Evolutionary conservation across 2,329 filamentous ascomycete species (phyloP).

Genomic region (Aspergillus brasiliensis): DNA sequence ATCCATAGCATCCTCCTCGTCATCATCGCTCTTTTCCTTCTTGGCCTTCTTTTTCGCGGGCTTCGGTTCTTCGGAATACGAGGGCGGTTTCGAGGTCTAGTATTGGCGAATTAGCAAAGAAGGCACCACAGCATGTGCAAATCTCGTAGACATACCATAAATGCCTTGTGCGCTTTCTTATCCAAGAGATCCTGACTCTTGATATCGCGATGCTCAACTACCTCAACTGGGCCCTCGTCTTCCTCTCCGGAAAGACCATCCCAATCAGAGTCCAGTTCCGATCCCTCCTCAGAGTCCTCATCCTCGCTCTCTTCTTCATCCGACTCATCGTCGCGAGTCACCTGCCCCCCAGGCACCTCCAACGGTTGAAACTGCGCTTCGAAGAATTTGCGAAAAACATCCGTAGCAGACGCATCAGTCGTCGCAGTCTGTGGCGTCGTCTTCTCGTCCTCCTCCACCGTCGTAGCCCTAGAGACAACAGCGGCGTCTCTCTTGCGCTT

Average conservation of each 20-base stretch:
- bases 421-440: slow-evolving; percentile 19
- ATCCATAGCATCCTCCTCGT: slow-evolving; percentile 63
- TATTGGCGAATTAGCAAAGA: slow-evolving; percentile 14
- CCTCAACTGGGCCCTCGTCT: slow-evolving; percentile 53
- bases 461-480: slow-evolving; percentile 29
- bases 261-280: slow-evolving; percentile 57
- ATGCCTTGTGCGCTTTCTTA: slow-evolving; percentile 73
- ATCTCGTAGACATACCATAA: slow-evolving; percentile 63
- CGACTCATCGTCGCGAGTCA: slow-evolving; percentile 15
- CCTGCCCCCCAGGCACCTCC: slow-evolving; percentile 32
- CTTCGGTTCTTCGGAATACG: slow-evolving; percentile 30
- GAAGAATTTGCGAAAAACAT: slow-evolving; percentile 80
- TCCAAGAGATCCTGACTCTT: slow-evolving; percentile 53
- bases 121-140: too few relatives aligned
- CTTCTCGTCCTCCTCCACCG: slow-evolving; percentile 24
- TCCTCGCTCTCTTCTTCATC: slow-evolving; percentile 24
- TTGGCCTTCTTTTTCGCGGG: slow-evolving; percentile 19
- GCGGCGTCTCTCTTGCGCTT: slow-evolving; percentile 53
- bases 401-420: slow-evolving; percentile 62
- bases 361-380: slow-evolving; percentile 85
- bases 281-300: slow-evolving; percentile 28
- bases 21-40: slow-evolving; percentile 40
- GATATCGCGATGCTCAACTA: slow-evolving; percentile 61
- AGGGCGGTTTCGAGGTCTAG: slow-evolving; percentile 52
- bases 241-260: slow-evolving; percentile 62